phyloP scores from a whole-genome alignment of 2,329 filamentous ascomycete genomes.

The Periconia sp. region DNA sequence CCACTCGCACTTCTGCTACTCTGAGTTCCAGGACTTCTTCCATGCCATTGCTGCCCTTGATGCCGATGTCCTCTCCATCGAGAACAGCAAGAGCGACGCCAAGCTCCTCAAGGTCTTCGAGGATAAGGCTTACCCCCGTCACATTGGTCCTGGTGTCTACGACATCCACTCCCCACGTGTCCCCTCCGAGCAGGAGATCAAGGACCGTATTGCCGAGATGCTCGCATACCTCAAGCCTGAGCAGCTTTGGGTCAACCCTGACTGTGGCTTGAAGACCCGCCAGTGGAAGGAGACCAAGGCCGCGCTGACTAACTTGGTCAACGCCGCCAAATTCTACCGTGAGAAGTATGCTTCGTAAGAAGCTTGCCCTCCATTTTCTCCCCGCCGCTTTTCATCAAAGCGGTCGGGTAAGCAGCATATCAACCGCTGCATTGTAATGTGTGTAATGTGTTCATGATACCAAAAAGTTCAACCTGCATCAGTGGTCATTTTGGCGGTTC shows the following conservation, averaged over 20 bases:
- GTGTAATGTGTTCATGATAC: conserved; percentile 50
- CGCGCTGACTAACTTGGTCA: conserved; percentile 94
- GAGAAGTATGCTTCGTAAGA: conserved; percentile 75
- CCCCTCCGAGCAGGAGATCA: conserved; percentile 96
- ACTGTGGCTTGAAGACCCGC: conserved; percentile 99
- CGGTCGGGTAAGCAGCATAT: conserved; percentile 41
- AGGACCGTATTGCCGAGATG: conserved; percentile 98
- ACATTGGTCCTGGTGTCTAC: conserved; percentile 99
- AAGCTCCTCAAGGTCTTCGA: conserved; percentile 99
- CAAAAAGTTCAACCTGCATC: conserved; percentile 53
- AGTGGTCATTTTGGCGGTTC: conserved; percentile 40
- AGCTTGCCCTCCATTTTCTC: conserved; percentile 27
- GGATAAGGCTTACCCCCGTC: conserved; percentile 93
- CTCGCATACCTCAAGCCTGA: conserved; percentile 92
- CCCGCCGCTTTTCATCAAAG: conserved; percentile 40
- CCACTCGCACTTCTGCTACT: conserved; percentile 99
- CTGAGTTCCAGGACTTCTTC: conserved; percentile 99
- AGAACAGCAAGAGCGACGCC: conserved; percentile 99
- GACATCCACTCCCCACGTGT: conserved; percentile 99
- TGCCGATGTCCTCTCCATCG: conserved; percentile 96
- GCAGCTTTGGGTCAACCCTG: conserved; percentile 99
- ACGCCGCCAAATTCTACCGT: conserved; percentile 96
- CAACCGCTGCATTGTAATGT: conserved; percentile 48
- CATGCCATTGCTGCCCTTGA: conserved; percentile 98
- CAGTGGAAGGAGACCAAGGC: conserved; percentile 99